Evolutionary conservation across 305 asterid genomes (phyloP).

Genomic region (Rubia balearica): DNA sequence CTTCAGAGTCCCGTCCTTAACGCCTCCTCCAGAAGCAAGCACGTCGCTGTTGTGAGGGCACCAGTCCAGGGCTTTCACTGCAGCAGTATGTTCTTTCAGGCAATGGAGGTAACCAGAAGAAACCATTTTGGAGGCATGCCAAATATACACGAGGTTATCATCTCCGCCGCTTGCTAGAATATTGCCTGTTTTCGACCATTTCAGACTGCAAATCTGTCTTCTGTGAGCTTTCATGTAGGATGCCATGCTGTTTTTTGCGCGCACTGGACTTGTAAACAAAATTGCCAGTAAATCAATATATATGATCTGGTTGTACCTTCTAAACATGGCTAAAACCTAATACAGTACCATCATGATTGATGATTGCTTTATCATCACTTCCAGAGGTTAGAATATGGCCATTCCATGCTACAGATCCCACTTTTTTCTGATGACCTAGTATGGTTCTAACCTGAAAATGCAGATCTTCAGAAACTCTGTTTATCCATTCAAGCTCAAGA

Average conservation of each 20-base stretch:
- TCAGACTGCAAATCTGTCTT: constrained; percentile 55
- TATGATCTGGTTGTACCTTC: background rate
- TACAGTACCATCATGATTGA: constrained; percentile 56
- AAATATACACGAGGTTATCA: constrained; percentile 51
- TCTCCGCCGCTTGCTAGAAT: constrained; percentile 64
- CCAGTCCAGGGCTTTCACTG: constrained; percentile 86
- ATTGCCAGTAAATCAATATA: background rate
- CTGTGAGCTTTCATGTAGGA: constrained; percentile 38
- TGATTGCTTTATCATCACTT: constrained; percentile 45
- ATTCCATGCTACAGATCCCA: constrained; percentile 59
- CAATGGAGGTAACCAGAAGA: constrained; percentile 31
- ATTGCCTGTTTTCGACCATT: constrained; percentile 55
- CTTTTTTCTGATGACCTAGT: constrained; percentile 41
- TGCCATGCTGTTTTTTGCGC: constrained; percentile 43
- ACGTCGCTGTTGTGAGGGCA: constrained; percentile 53
- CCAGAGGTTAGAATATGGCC: constrained; percentile 55
- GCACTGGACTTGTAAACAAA: constrained; percentile 29
- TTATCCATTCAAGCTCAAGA: background rate
- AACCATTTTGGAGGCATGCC: constrained; percentile 55
- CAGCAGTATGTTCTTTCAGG: constrained; percentile 49
- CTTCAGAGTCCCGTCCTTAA: constrained; percentile 45
- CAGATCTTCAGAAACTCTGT: background rate
- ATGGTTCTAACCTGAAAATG: constrained; percentile 46
- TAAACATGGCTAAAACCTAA: background rate
- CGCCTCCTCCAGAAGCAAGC: constrained; percentile 80